phyloP scores from a whole-genome alignment of 2,329 filamentous ascomycete species.

The Scedosporium apiospermum region DNA sequence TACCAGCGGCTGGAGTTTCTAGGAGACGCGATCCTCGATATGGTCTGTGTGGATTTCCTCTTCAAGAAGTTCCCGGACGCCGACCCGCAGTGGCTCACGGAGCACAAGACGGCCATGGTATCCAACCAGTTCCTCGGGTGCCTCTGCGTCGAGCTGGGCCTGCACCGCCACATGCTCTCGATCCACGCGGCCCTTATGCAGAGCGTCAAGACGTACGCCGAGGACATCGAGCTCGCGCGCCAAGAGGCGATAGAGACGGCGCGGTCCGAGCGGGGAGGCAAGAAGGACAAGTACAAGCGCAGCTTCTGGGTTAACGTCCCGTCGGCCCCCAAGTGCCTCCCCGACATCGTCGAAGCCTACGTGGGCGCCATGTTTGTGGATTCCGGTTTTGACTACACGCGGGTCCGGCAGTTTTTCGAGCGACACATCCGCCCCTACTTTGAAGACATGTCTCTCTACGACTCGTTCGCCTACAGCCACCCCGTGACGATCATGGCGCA shows the following conservation, averaged over 20 bases:
- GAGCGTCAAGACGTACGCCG: conserved; percentile 44
- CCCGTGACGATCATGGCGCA: conserved; percentile 66
- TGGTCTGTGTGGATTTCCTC: conserved; percentile 74
- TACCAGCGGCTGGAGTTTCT: conserved; percentile 92
- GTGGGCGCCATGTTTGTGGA: conserved; percentile 90
- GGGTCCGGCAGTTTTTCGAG: conserved; percentile 72
- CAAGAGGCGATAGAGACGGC: conserved; percentile 18
- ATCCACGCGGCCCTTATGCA: conserved; percentile 19
- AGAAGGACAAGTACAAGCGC: conserved; percentile 29
- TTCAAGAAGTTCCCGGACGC: conserved; percentile 67
- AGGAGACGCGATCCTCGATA: conserved; percentile 80
- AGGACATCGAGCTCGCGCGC: conserved; percentile 43
- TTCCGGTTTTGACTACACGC: conserved; percentile 64
- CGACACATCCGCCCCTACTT: conserved; percentile 68
- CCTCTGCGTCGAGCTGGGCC: conserved; percentile 66
- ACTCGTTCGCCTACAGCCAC: conserved; percentile 78
- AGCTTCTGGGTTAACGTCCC: conserved; percentile 62
- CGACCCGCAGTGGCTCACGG: conserved; percentile 93
- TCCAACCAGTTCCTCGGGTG: conserved; percentile 89
- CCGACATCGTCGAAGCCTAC: conserved; percentile 84
- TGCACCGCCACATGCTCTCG: conserved; percentile 63
- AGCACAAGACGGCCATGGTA: conserved; percentile 99
- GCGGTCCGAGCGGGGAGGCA: conserved; percentile 21
- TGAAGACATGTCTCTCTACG: conserved; percentile 76
- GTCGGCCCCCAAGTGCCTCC: conserved; percentile 63